phyloP scores from a whole-genome alignment of 2,329 filamentous ascomycete genomes.

The Gnomoniopsis sp. region DNA sequence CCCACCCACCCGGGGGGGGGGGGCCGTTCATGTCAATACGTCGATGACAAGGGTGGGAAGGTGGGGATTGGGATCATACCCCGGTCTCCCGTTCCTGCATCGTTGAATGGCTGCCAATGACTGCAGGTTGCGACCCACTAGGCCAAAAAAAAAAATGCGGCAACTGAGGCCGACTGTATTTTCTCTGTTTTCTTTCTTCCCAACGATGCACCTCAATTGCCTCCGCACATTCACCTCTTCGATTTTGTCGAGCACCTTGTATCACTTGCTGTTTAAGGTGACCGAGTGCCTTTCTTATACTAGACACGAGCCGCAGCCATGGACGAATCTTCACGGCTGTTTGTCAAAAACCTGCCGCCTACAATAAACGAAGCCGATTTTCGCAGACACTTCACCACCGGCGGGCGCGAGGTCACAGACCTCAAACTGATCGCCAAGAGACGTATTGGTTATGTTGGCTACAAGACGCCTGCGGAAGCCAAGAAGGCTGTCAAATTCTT shows the following conservation, averaged over 20 bases:
- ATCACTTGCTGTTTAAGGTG: not conserved
- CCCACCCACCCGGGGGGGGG: too few species aligned
- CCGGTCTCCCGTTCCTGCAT: conserved; percentile 1
- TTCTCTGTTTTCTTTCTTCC: not conserved
- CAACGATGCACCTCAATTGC: not conserved
- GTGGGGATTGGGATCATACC: not conserved
- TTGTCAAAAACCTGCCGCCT: conserved; percentile 82
- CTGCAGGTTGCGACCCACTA: conserved; percentile 5
- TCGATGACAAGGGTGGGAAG: not conserved
- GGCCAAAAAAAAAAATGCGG: conserved; percentile 3
- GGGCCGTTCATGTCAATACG: not conserved
- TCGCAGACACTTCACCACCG: conserved; percentile 77
- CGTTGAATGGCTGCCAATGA: conserved; percentile 1
- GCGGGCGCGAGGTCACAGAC: conserved; percentile 77
- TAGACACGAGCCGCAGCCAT: conserved; percentile 23
- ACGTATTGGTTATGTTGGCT: conserved; percentile 93
- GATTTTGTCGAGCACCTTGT: not conserved
- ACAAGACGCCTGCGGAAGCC: conserved; percentile 78
- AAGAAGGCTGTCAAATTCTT: conserved; percentile 87
- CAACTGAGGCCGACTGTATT: not conserved
- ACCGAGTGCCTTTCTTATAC: not conserved
- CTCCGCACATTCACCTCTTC: not conserved
- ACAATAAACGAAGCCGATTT: conserved; percentile 82
- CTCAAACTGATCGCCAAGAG: conserved; percentile 86
- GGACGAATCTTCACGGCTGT: conserved; percentile 64